Evolutionary conservation across 805 yeast species (phyloP), one percentile per base, ranked within the genome.

Genomic region (Starmera amethionina): DNA sequence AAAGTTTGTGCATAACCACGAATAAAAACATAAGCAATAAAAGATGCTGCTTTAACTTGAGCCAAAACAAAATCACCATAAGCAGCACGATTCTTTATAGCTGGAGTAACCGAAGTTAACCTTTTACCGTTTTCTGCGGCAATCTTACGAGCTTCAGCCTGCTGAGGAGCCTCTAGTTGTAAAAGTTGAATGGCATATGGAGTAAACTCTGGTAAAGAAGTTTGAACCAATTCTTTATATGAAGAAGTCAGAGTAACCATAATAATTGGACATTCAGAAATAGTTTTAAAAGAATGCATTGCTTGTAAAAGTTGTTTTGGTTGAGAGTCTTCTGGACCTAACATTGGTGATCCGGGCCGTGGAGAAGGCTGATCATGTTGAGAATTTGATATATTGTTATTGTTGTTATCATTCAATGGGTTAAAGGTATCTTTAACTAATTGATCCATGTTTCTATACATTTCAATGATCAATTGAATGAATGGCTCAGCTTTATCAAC

Each of bases 181-280:
- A 93, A 67, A 42, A 89, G 67, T 41, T 74, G 76, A 40, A 94
- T 77, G 19, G 90, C 83, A 41, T 80, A 77, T 1, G 97, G 97
- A 38, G 89, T 73, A 47, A 90, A 85, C 15, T 63, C 66, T 2
- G 89, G 85, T 29, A 93, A 67, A 4, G 90, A 77, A 0, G 82
- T 64, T 36, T 75, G 74, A 1, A 83, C 84, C 39, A 87, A 62
- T 30, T 76, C 77, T 55, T 88, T 86, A 63, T 89, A 88, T 0
- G 95, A 79, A 1, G 96, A 84, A 52, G 86, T 87, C 39, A 94
- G 67, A 8, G 96, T 78, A 4, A 93, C 98, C 80, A 93, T 83
- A 4, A 96, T 88, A 32, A 93, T 90, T 9, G 99, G 99, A 56
- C 97, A 89, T 59, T 93, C 99, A 0, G 96, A 85, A 44, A 93